phyloP scores from a whole-genome alignment of 805 yeast species.

The Candida vaughaniae region DNA sequence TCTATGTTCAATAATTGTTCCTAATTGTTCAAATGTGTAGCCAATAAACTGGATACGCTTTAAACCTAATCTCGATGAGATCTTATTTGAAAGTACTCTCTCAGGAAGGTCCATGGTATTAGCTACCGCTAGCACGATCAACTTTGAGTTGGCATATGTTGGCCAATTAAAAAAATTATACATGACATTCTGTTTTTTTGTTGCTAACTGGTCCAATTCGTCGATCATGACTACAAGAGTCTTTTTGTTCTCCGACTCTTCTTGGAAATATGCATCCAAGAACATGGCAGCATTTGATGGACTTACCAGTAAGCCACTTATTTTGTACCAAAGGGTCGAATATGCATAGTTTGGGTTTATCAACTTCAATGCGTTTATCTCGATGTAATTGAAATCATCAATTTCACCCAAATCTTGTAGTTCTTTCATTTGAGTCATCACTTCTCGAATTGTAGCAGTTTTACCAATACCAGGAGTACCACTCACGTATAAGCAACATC shows the following conservation, averaged over 20 bases:
- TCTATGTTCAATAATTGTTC: constrained; percentile 69
- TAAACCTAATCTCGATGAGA: constrained; percentile 87
- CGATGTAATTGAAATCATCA: constrained; percentile 65
- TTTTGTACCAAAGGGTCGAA: constrained; percentile 75
- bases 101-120: constrained; percentile 98
- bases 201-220: constrained; percentile 89
- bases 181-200: constrained; percentile 79
- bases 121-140: constrained; percentile 90
- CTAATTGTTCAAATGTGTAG: constrained; percentile 76
- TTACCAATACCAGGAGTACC: constrained; percentile 99
- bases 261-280: constrained; percentile 68
- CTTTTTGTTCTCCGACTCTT: constrained; percentile 30
- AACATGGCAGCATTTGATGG: constrained; percentile 63
- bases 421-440: constrained; percentile 62
- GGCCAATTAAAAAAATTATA: constrained; percentile 99
- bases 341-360: constrained; percentile 79
- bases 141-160: constrained; percentile 69
- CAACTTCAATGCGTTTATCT: constrained; percentile 87
- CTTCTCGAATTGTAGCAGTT: constrained; percentile 90
- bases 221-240: constrained; percentile 81
- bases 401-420: constrained; percentile 24
- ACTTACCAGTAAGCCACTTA: constrained; percentile 56
- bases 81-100: constrained; percentile 78
- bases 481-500: constrained; percentile 84
- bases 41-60: constrained; percentile 87